Base-by-base conservation (phyloP, 345 rosid genomes). In the Excoecaria agallocha region DNA sequence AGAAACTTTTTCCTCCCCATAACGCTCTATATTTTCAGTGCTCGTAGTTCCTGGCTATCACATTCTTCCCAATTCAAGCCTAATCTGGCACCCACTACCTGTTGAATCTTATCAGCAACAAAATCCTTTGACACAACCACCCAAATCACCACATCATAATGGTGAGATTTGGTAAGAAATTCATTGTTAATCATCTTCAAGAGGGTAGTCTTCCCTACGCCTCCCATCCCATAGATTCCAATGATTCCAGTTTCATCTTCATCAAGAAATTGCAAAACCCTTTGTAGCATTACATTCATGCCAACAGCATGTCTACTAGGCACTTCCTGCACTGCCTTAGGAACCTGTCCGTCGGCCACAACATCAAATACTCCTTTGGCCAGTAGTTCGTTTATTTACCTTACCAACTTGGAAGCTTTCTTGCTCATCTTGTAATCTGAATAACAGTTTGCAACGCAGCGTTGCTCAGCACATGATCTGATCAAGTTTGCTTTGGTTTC, bases 31-130 rank as follows among this genome's bases (percentile, higher is more conserved):
- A 83, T 76, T 74, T 79, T 75, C 39, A 1, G 8, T 62, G 86
- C 82, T 75, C 85, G 80, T 11, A 77, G 54, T 12, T 81, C 85
- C 17, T 69, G 83, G 12, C 76, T 67, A 54, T 77, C 82, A 20
- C 24, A n/a, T 24, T 75, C 81, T 24, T 79, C 85, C 86, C 82
- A 83, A 50, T 82, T 35, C 74, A 85, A 73, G 65, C 85, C 82
- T 38, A 83, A 57, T 62, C 65, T 71, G 8, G 75, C 70, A 48
- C 77, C 88, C 58, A 85, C 58, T 30, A 80, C 79, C 62, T 70
- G 49, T 74, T 85, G 86, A 58, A 85, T 71, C 46, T 76, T 78
- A 45, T 71, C 84, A 73, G 73, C 79, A 12, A 66, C 73, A 12
- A 68, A 80, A 16, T 82, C 85, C 54, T 79, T 74, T 4, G 87